A percentile compares a stretch with the other conserved stretches of the same genome.
Evolutionary conservation across 345 rosid species (phyloP).

Genomic region (Corchorus olitorius): DNA sequence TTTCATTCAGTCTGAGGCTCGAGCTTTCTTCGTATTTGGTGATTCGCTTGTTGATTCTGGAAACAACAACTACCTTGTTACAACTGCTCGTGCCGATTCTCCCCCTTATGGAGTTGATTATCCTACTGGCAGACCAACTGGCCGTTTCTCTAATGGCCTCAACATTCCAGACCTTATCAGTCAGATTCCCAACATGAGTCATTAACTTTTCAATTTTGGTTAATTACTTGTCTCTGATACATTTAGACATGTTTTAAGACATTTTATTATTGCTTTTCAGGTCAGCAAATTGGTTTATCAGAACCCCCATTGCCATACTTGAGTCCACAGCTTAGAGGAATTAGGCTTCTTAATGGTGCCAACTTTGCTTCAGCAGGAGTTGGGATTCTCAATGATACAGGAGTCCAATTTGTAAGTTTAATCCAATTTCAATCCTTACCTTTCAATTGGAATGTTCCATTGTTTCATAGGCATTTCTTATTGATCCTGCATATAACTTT

Average conservation of each 20-base stretch:
- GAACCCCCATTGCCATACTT: slow-evolving; percentile 61
- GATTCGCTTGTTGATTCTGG: slow-evolving; percentile 84
- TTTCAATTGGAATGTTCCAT: background rate
- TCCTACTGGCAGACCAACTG: slow-evolving; percentile 77
- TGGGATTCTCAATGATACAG: slow-evolving; percentile 64
- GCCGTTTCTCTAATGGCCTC: slow-evolving; percentile 78
- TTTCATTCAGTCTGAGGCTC: slow-evolving; percentile 29
- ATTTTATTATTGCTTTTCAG: slow-evolving; percentile 29
- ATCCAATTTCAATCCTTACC: no score
- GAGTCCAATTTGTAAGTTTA: slow-evolving; percentile 50
- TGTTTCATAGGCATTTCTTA: slow-evolving; percentile 29
- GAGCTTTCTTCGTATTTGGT: slow-evolving; percentile 77
- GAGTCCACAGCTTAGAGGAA: slow-evolving; percentile 61
- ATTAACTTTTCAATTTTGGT: background rate
- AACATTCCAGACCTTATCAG: slow-evolving; percentile 79
- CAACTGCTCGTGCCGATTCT: slow-evolving; percentile 75
- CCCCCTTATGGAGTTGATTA: slow-evolving; percentile 76
- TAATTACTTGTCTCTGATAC: background rate
- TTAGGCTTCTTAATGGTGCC: slow-evolving; percentile 62
- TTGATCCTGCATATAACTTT: background rate
- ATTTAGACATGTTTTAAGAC: background rate
- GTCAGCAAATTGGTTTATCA: slow-evolving; percentile 49
- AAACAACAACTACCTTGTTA: slow-evolving; percentile 67
- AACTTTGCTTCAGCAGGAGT: slow-evolving; percentile 89
- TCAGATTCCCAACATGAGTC: slow-evolving; percentile 15